Evolutionary conservation across 768 basidiomycete species (phyloP).

Genomic region (Mycena leptocephala): DNA sequence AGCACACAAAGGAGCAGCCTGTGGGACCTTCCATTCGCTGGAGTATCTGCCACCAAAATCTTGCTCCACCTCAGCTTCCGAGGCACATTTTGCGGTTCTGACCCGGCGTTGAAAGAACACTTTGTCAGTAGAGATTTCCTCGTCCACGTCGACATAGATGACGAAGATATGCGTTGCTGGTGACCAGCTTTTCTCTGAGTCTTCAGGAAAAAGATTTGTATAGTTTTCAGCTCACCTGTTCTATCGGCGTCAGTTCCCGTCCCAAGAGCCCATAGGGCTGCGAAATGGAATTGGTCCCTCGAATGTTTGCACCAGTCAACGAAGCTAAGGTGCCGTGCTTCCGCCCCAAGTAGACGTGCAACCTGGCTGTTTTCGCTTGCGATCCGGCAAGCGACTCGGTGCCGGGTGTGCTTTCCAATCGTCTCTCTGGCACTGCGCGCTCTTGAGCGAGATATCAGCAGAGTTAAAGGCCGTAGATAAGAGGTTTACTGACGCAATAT

Average conservation of each 20-base stretch:
- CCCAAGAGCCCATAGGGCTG: conserved; percentile 13
- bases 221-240: conserved; percentile 6
- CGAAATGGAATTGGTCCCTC: not conserved
- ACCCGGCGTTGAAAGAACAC: not conserved
- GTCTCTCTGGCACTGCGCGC: not conserved
- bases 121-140: conserved; percentile 2
- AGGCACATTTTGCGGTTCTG: conserved; percentile 13
- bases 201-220: no score
- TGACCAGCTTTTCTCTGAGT: not conserved
- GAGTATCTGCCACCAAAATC: conserved; percentile 1
- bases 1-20: not conserved
- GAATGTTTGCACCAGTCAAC: conserved; percentile 12
- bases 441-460: not conserved
- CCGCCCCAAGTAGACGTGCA: not conserved
- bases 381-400: conserved; percentile 6
- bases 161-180: conserved; percentile 6
- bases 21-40: not conserved
- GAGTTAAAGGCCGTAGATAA: not conserved
- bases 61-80: conserved; percentile 1
- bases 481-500: not conserved
- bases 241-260: conserved; percentile 1
- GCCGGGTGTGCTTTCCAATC: conserved; percentile 4
- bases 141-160: conserved; percentile 13
- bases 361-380: not conserved
- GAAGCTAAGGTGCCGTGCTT: conserved; percentile 3